Base-by-base conservation (phyloP, 176 grass and related monocot species). In the Oryza rufipogon region DNA sequence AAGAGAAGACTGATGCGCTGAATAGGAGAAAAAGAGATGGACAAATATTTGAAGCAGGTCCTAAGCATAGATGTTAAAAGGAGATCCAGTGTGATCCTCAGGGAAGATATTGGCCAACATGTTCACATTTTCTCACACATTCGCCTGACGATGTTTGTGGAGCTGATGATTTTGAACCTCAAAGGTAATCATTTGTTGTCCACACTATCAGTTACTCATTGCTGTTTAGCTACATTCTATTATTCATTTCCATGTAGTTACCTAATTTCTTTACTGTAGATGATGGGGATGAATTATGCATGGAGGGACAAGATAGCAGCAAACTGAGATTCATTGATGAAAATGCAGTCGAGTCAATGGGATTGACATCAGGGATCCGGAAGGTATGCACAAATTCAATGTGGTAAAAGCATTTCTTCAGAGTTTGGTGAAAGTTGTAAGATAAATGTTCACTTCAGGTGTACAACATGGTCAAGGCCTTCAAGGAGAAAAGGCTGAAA, bases 41-140 rank as follows among this genome's bases (percentile, higher is more conserved):
- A 98, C 74, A 92, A 80, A 36, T 98, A 93, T 87, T 70, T 98
- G 78, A 93, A 85, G 20, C 77, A 91, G 17, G 72, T 89, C 8
- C 68, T 94, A 60, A 58, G 66, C 61, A 44, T 94, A n/a, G 63
- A 91, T 47, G 6, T 89, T 2, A 68, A 41, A 54, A 34, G 19
- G 19, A 65, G 82, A 56, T 83, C 69, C 7, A 3, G 73, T 75
- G 86, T 92, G 49, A 80, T 88, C 63, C 67, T 86, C 64, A 88
- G 96, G 78, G 91, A 95, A 51, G 89, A 95, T 77, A 67, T 98
- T 75, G 96, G 96, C 38, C 33, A 94, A 68, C 71, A 92, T 83
- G 80, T 95, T 75, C 96, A 95, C 84, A 86, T 95, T 68, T 98
- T 98, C 84, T 98, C 96, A 76, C 96, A 95, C 70, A 95, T 98